These are phyloP conservation scores for Pigoraptor vietnamica DNA, from an alignment of 78 protist genomes.

Conservation along the genomic window DNA sequence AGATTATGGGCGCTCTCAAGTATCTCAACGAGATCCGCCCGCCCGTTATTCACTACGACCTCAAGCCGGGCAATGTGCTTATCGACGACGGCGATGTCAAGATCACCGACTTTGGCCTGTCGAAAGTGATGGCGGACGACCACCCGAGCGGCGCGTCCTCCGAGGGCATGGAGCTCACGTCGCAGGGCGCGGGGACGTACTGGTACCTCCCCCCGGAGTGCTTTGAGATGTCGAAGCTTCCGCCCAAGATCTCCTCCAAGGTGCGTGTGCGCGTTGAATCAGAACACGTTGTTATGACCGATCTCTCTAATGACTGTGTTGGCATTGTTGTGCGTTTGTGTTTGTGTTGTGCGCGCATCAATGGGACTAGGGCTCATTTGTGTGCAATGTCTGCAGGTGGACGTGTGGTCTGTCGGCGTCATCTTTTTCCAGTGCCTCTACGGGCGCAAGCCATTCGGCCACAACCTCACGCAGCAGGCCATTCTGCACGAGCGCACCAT, in stretches of 20 bases:
- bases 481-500: constrained; percentile 28
- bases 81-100: constrained; percentile 16
- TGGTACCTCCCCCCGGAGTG: constrained; percentile 94
- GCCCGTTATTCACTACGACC: constrained; percentile 87
- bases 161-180: constrained; percentile 66
- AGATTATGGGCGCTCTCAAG: constrained; percentile 68
- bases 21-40: constrained; percentile 48
- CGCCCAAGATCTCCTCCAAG: constrained; percentile 45
- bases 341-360: no score
- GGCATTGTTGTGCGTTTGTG: no score
- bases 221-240: constrained; percentile 16
- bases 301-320: not conserved
- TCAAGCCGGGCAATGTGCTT: constrained; percentile 88
- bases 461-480: constrained; percentile 41
- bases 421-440: constrained; percentile 74
- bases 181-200: constrained; percentile 91
- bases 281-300: no score
- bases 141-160: not conserved
- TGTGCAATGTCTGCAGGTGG: no score
- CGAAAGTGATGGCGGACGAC: constrained; percentile 56
- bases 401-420: constrained; percentile 87
- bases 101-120: constrained; percentile 86
- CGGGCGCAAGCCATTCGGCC: constrained; percentile 80
- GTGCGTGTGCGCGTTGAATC: not conserved
- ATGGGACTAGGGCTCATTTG: no score